Percentiles rank a stretch among this genome's conserved stretches.
Conservation (phyloP, 2,329 filamentous ascomycete species). For the Rhynchosporium graminicola region DNA sequence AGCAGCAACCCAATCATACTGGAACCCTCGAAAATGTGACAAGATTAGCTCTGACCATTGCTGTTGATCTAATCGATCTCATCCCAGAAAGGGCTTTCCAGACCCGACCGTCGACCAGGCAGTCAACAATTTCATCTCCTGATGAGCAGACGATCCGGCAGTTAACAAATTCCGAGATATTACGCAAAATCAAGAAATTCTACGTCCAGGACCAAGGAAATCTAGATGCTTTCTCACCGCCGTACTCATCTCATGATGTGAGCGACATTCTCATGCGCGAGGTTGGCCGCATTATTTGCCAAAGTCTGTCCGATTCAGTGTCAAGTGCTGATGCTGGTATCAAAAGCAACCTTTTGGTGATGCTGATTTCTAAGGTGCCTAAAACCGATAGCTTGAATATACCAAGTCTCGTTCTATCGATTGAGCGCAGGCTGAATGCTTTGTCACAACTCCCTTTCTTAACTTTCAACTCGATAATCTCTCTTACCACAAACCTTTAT, state of each 20-base stretch:
- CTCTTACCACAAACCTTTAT: slow-evolving; percentile 59
- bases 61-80: slow-evolving; percentile 60
- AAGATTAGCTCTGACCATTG: slow-evolving; percentile 48
- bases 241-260: slow-evolving; percentile 56
- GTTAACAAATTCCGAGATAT: slow-evolving; percentile 52
- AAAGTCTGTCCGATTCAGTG: slow-evolving; percentile 47
- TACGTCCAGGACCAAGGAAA: slow-evolving; percentile 72
- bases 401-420: slow-evolving; percentile 51
- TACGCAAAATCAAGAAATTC: slow-evolving; percentile 64
- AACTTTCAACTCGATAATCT: slow-evolving; percentile 59
- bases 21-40: slow-evolving; percentile 31
- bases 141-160: slow-evolving; percentile 37
- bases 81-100: slow-evolving; percentile 66
- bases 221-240: slow-evolving; percentile 60
- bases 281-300: slow-evolving; percentile 53
- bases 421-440: slow-evolving; percentile 50
- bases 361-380: slow-evolving; percentile 56
- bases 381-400: slow-evolving; percentile 49
- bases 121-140: slow-evolving; percentile 32
- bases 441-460: slow-evolving; percentile 49
- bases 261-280: slow-evolving; percentile 66
- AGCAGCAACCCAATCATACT: slow-evolving; percentile 34
- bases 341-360: slow-evolving; percentile 60
- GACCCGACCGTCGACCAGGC: slow-evolving; percentile 34
- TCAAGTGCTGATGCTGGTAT: slow-evolving; percentile 53